A percentile compares a stretch with the other conserved stretches of the same genome.
These are phyloP conservation scores for Waltiozyma sp. DNA, from an alignment of 1,139 yeast genomes.

Conservation along the genomic window DNA sequence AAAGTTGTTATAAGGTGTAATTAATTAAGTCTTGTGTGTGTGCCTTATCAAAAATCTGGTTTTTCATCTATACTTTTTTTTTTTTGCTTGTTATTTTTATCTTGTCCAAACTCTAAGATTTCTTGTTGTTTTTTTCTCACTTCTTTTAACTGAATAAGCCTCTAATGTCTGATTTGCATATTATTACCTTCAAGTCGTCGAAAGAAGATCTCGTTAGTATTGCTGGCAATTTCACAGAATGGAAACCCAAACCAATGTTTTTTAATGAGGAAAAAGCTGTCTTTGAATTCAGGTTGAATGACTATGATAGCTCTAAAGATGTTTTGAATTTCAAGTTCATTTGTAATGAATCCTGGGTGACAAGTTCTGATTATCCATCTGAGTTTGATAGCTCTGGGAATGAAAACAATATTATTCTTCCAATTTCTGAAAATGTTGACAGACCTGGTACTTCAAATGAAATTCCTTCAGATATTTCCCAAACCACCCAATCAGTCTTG, in stretches of 20 bases:
- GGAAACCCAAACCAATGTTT: conserved; percentile 9
- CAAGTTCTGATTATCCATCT: conserved; percentile 14
- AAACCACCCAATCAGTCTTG: no score
- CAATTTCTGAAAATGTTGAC: no score
- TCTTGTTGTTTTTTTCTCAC: no score
- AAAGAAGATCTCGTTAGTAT: conserved; percentile 9
- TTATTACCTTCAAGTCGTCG: conserved; percentile 5
- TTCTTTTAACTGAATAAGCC: no score
- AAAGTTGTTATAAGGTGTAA: no score
- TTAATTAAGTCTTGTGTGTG: no score
- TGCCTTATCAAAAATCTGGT: no score
- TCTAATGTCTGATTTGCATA: not conserved
- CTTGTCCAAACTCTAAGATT: no score
- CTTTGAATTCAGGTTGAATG: conserved; percentile 8
- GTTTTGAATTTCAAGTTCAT: conserved; percentile 16
- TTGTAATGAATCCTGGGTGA: conserved; percentile 13
- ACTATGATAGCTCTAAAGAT: conserved; percentile 4
- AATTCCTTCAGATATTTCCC: no score
- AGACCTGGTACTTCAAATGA: no score
- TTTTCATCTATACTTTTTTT: no score
- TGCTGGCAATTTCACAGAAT: conserved; percentile 18
- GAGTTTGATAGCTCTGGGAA: conserved; percentile 16
- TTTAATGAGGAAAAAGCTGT: conserved; percentile 2
- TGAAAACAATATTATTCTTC: conserved; percentile 15
- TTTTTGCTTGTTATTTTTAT: no score